phyloP scores from a whole-genome alignment of 495 filamentous ascomycete genomes.

The Letharia columbiana region DNA sequence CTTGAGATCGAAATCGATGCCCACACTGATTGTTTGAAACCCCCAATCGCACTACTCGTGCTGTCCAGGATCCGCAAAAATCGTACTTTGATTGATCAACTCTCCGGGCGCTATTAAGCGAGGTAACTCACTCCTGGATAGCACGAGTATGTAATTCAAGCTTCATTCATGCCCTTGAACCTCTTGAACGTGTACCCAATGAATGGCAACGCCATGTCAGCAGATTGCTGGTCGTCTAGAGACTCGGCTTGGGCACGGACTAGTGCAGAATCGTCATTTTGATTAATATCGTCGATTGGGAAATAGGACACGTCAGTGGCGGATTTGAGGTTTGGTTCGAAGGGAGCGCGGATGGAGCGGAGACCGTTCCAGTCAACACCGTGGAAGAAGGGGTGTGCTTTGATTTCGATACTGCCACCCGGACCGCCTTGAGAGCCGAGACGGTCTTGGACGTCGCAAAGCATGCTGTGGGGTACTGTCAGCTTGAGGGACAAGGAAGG shows the following conservation, averaged over 20 bases:
- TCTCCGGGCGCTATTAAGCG: no score
- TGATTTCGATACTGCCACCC: constrained; percentile 79
- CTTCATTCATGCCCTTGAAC: constrained; percentile 51
- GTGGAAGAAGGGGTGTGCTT: constrained; percentile 88
- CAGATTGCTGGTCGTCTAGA: constrained; percentile 53
- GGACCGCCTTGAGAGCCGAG: constrained; percentile 59
- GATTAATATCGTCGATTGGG: constrained; percentile 94
- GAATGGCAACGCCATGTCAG: constrained; percentile 91
- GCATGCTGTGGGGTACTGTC: constrained; percentile 57
- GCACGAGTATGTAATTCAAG: not conserved
- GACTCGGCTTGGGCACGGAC: constrained; percentile 58
- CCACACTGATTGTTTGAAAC: not conserved
- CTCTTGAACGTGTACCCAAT: constrained; percentile 99
- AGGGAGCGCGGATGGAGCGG: constrained; percentile 85
- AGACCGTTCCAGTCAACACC: constrained; percentile 90
- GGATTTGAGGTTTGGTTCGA: constrained; percentile 83
- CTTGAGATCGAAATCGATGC: constrained; percentile 1
- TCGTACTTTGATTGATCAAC: no score
- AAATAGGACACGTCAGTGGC: constrained; percentile 98
- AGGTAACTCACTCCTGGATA: no score
- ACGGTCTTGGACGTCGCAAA: constrained; percentile 85
- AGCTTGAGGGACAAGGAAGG: not conserved
- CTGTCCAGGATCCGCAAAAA: no score
- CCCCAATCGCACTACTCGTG: not conserved
- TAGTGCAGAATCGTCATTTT: constrained; percentile 70